Evolutionary conservation across 2,329 filamentous ascomycete genomes (phyloP), one percentile per base, ranked within the genome.

Genomic region (Diaporthe capsici): DNA sequence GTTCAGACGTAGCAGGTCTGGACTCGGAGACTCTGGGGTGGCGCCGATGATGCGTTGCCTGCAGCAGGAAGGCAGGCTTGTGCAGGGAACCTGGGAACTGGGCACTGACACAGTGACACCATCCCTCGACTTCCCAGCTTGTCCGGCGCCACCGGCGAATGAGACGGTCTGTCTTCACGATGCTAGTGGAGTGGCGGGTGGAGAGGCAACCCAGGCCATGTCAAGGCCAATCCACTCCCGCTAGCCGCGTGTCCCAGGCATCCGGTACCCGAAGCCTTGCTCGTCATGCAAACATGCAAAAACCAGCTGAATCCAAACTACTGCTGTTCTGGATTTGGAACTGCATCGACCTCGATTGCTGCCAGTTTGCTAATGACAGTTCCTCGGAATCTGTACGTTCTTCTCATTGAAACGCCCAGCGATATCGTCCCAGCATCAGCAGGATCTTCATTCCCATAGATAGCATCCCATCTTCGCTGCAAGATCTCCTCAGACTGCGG

Each of bases 1-100:
- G 71, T 53, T 72, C 71, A 65, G 71, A 61, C 58, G 47, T 65
- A 47, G 71, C 71, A 55, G 58, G 60, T 73, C 58, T 73, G 71
- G 58, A 73, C 49, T 53, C 6, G 7, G 68, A 55, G 34, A 12
- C 37, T n/a, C 39, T 63, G 42, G 47, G 61, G 53, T 61, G 53
- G 53, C 72, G 55, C 51, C 68, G 63, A 71, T 74, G 63, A 51
- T 61, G 63, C 63, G 73, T 71, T 47, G 63, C 65, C 63, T 71
- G 55, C 72, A 71, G 53, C 53, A 73, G 72, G 60, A 47, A 51
- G 31, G 71, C 34, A 60, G 57, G 57, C 57, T 63, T 15, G 15
- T 39, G 42, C 44, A 58, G 31, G 39, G 47, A 55, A 63, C 34
- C 44, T 49, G 31, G 39, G 47, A 55, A 63, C 25, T 7, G 34